phyloP scores from a whole-genome alignment of 2,329 filamentous ascomycete species.

The Beauveria rudraprayagi region DNA sequence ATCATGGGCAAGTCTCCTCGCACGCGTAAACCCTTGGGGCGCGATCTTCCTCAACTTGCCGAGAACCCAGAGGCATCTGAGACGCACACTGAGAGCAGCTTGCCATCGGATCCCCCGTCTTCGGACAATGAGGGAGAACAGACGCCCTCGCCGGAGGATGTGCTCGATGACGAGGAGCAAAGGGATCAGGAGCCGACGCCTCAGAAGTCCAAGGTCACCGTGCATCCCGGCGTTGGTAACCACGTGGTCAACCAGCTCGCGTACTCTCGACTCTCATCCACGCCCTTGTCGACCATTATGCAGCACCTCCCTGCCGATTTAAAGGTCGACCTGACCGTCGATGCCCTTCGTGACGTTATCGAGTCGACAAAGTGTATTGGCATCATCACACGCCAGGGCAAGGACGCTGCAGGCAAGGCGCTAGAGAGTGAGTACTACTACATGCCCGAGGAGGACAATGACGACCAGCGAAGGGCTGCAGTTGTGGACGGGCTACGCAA shows the following conservation, averaged over 20 bases:
- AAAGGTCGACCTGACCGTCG: slow-evolving; percentile 49
- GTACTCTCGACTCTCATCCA: slow-evolving; percentile 86
- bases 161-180: background rate
- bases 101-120: slow-evolving; percentile 10
- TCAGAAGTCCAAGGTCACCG: slow-evolving; percentile 21
- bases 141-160: background rate
- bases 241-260: slow-evolving; percentile 94
- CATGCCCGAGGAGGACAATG: slow-evolving; percentile 75
- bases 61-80: slow-evolving; percentile 11
- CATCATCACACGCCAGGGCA: slow-evolving; percentile 81
- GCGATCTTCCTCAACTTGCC: background rate
- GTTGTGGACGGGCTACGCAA: slow-evolving; percentile 82
- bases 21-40: slow-evolving; percentile 20
- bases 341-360: slow-evolving; percentile 62
- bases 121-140: slow-evolving; percentile 2
- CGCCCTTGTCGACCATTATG: slow-evolving; percentile 82
- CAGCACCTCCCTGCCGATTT: slow-evolving; percentile 69
- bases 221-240: slow-evolving; percentile 53
- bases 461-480: slow-evolving; percentile 68
- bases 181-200: slow-evolving; percentile 4
- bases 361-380: slow-evolving; percentile 73
- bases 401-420: slow-evolving; percentile 88
- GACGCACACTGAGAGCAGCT: slow-evolving; percentile 8
- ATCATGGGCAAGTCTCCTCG: slow-evolving; percentile 64
- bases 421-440: slow-evolving; percentile 98